phyloP scores from a whole-genome alignment of 257 asterid species.

The Misopates orontium region DNA sequence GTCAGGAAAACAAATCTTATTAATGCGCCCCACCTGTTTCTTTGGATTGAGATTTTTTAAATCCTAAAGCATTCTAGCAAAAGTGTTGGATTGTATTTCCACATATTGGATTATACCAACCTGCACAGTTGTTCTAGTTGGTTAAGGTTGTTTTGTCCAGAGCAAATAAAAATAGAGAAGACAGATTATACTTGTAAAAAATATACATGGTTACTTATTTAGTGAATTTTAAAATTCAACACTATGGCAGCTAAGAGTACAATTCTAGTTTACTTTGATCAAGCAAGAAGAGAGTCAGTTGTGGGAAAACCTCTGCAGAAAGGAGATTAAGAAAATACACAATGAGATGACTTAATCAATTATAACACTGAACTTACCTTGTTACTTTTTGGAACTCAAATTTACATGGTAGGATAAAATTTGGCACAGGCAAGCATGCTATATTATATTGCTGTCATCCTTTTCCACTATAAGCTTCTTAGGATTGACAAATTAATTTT shows the following conservation, averaged over 20 bases:
- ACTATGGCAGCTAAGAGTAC: conserved; percentile 3
- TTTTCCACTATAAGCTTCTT: conserved; percentile 18
- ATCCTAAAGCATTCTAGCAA: background rate
- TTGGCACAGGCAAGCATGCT: conserved; percentile 8
- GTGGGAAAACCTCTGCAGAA: background rate
- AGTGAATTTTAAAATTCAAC: background rate
- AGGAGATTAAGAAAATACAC: background rate
- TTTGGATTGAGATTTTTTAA: background rate
- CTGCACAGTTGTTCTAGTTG: background rate
- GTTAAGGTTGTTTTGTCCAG: background rate
- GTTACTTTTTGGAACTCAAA: conserved; percentile 12
- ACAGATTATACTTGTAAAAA: background rate
- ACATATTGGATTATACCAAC: background rate
- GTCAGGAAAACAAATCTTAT: background rate
- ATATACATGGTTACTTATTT: background rate
- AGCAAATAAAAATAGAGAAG: background rate
- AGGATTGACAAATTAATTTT: background rate
- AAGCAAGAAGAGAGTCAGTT: background rate
- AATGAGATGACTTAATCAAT: conserved; percentile 5
- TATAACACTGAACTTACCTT: background rate
- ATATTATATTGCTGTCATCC: conserved; percentile 7
- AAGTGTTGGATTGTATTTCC: conserved; percentile 9
- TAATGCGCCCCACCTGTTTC: background rate
- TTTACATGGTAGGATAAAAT: conserved; percentile 9
- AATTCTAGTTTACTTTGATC: conserved; percentile 10